Percentiles rank a stretch among this genome's conserved stretches.
Conservation (phyloP, 345 rosid genomes). For the Populus ilicifolia region DNA sequence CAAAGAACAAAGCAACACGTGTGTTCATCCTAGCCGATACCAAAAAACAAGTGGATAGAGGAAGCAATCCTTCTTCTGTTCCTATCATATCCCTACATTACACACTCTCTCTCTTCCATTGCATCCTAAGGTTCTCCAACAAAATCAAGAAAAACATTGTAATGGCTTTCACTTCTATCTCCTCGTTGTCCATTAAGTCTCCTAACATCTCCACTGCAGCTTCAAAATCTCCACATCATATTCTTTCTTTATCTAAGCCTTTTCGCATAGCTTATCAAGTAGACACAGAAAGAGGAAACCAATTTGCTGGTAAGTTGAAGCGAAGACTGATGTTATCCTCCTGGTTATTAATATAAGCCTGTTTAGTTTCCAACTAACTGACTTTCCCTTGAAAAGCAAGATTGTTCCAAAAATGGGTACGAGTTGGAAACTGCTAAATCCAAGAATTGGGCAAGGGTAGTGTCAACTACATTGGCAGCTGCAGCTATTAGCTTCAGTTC, state of each 20-base stretch:
- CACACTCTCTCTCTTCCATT: not conserved
- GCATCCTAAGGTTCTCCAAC: not conserved
- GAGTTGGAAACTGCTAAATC: slow-evolving; percentile 24
- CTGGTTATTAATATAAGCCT: not conserved
- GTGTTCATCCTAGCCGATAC: slow-evolving; percentile 7
- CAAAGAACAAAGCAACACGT: slow-evolving; percentile 5
- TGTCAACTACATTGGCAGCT: slow-evolving; percentile 64
- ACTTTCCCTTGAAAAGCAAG: slow-evolving; percentile 48
- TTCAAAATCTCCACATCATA: slow-evolving; percentile 9
- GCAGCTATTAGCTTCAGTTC: slow-evolving; percentile 51
- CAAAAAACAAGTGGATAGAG: slow-evolving; percentile 1
- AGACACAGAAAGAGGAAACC: slow-evolving; percentile 15
- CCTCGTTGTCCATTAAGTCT: slow-evolving; percentile 29
- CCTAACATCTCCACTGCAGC: slow-evolving; percentile 15
- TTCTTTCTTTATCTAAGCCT: slow-evolving; percentile 21
- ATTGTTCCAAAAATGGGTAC: slow-evolving; percentile 22
- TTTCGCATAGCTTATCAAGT: slow-evolving; percentile 21
- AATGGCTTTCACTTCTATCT: slow-evolving; percentile 41
- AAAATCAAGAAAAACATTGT: not conserved
- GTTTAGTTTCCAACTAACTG: slow-evolving; percentile 15
- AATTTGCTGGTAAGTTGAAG: slow-evolving; percentile 26
- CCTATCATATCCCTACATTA: not conserved
- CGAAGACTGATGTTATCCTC: not conserved
- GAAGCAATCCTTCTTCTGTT: not conserved
- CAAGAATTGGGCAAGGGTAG: slow-evolving; percentile 47